Evolutionary conservation across 2,329 filamentous ascomycete genomes (phyloP), one percentile per base, ranked within the genome.

Genomic region (Alternaria longipes): DNA sequence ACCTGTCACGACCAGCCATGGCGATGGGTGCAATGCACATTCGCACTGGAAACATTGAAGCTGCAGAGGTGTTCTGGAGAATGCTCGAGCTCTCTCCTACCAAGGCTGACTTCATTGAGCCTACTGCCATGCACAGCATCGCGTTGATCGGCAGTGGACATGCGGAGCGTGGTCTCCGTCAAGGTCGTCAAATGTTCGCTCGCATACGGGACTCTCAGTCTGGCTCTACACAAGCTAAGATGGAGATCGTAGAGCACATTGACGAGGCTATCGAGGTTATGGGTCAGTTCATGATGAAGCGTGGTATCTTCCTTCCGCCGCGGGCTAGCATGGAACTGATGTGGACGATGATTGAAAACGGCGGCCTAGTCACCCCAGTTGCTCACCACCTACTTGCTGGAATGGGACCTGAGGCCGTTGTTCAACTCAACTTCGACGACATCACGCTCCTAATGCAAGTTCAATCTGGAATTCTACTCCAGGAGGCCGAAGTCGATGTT

Each of bases 21-120:
- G 92, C 95, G 12, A 87, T 98, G 74, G 84, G 97, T 45, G 94
- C 94, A 30, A 90, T 97, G 81, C 91, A 93, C 72, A 86, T 97
- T 56, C 93, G 94, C 59, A 86, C 88, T 65, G 93, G 92, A 60
- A 90, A 97, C 78, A 87, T 97, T 60, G 84, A 89, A 24, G 86
- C 88, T 56, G 94, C 94, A 52, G 87, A 90, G 65, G 86, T 89
- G 65, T 94, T 93, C 81, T 97, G 94, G 93, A 86, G 88, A 54
- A 84, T 91, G 58, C 83, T 97, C 42, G 82, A 84, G 55, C 88
- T 85, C 65, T 85, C 83, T 40, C 85, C 89, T 2, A 85, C 88
- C 60, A 84, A 87, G 72, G 82, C 85, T 53, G 85, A 88, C 34
- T 90, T 96, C 78, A 91, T 97, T 64, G 93, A 97, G 81, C 91